Conservation (phyloP, 176 grass and related monocot genomes). For the Carex pumila region DNA sequence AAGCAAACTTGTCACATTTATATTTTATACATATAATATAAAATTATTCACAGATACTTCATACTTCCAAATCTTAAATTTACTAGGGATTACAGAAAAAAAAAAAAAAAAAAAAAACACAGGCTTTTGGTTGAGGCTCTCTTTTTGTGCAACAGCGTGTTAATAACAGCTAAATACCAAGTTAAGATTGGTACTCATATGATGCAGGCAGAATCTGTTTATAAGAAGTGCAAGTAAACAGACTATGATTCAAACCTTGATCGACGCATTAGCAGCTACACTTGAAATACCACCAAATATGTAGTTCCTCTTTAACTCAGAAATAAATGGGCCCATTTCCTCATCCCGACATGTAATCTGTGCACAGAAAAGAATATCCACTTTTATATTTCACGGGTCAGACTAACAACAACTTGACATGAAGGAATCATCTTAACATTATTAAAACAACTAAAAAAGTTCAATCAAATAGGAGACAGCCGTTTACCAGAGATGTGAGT, state of each 20-base stretch:
- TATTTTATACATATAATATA: slow-evolving; percentile 24
- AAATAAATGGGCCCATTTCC: slow-evolving; percentile 85
- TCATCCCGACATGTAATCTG: slow-evolving; percentile 88
- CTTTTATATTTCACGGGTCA: background rate
- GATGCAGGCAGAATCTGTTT: background rate
- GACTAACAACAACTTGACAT: background rate
- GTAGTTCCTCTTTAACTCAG: slow-evolving; percentile 80
- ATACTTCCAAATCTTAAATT: background rate
- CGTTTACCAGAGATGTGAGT: slow-evolving; percentile 70
- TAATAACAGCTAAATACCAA: background rate
- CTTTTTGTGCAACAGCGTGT: background rate
- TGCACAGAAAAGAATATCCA: slow-evolving; percentile 1
- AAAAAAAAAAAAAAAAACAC: background rate
- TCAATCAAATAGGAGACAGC: background rate
- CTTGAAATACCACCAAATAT: slow-evolving; percentile 94
- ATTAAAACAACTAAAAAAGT: background rate
- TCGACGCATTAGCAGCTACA: slow-evolving; percentile 81
- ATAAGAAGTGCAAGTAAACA: slow-evolving; percentile 20
- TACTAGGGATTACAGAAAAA: background rate
- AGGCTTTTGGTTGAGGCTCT: background rate
- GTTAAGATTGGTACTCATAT: background rate
- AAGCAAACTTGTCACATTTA: slow-evolving; percentile 12
- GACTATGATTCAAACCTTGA: slow-evolving; percentile 55
- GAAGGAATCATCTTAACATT: background rate
- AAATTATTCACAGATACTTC: background rate